A percentile compares a stretch with the other conserved stretches of the same genome.
These are phyloP conservation scores for Sphagnum fallax DNA, from an alignment of 228 moss, liverwort and hornwort species.

Conservation along the genomic window DNA sequence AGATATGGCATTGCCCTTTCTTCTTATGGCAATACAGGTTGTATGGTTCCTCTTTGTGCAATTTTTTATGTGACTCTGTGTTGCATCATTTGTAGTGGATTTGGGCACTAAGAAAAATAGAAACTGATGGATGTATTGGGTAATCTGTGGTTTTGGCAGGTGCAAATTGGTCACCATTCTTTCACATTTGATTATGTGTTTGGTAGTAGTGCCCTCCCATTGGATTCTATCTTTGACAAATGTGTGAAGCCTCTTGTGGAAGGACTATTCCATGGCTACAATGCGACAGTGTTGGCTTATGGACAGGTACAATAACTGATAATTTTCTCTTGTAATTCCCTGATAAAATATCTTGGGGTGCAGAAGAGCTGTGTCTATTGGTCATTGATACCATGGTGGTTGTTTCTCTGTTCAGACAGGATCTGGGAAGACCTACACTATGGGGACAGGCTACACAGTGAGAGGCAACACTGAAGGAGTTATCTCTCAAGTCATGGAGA, in stretches of 20 bases:
- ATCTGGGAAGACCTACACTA: constrained; percentile 93
- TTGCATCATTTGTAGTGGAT: too few relatives aligned
- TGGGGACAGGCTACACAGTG: constrained; percentile 94
- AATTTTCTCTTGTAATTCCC: too few relatives aligned
- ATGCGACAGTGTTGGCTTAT: constrained; percentile 96
- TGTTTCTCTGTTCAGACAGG: constrained; percentile 50
- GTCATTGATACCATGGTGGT: too few relatives aligned
- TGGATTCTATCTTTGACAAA: constrained; percentile 61
- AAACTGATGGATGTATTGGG: too few relatives aligned
- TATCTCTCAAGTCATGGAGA: constrained; percentile 94
- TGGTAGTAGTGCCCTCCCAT: constrained; percentile 69
- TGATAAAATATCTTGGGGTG: too few relatives aligned
- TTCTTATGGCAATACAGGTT: too few relatives aligned
- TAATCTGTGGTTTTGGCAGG: constrained; percentile 29
- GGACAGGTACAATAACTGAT: constrained; percentile 54
- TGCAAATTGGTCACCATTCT: constrained; percentile 92
- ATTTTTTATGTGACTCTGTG: too few relatives aligned
- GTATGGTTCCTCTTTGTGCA: too few relatives aligned
- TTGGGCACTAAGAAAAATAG: too few relatives aligned
- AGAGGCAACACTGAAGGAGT: constrained; percentile 91
- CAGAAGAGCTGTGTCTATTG: too few relatives aligned
- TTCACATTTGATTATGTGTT: constrained; percentile 97
- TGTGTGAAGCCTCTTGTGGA: constrained; percentile 90
- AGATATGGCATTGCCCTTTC: too few relatives aligned
- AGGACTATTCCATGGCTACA: constrained; percentile 93